Evolutionary conservation across 768 basidiomycete species (phyloP).

Genomic region (Kwoniella shandongensis): DNA sequence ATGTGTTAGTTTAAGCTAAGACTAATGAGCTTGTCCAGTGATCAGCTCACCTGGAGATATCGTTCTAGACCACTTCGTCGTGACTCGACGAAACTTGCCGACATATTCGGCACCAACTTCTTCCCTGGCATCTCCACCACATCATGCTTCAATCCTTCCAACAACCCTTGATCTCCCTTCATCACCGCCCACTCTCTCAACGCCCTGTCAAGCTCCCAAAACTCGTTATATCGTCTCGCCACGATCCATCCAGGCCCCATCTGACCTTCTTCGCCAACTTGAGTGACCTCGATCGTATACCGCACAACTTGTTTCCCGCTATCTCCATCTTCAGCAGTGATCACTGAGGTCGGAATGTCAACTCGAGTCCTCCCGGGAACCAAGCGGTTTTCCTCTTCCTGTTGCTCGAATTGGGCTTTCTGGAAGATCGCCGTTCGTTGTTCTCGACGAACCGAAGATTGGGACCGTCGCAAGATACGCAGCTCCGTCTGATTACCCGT

Average conservation of each 20-base stretch:
- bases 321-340: slow-evolving; percentile 64
- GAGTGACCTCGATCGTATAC: slow-evolving; percentile 89
- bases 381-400: slow-evolving; percentile 85
- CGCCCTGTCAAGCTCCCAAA: slow-evolving; percentile 81
- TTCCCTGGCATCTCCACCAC: slow-evolving; percentile 89
- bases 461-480: slow-evolving; percentile 75
- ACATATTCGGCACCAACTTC: slow-evolving; percentile 81
- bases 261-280: slow-evolving; percentile 73
- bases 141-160: slow-evolving; percentile 58
- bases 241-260: slow-evolving; percentile 83
- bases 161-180: slow-evolving; percentile 57
- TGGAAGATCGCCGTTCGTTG: slow-evolving; percentile 82
- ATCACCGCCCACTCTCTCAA: slow-evolving; percentile 63
- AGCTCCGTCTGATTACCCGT: slow-evolving; percentile 87
- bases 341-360: slow-evolving; percentile 78
- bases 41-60: slow-evolving; percentile 74
- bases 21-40: background rate
- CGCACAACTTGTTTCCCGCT: slow-evolving; percentile 86
- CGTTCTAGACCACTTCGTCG: slow-evolving; percentile 76
- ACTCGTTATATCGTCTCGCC: slow-evolving; percentile 91
- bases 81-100: slow-evolving; percentile 81
- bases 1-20: background rate
- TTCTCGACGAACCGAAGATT: slow-evolving; percentile 76
- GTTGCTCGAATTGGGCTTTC: slow-evolving; percentile 87
- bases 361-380: slow-evolving; percentile 79